Percentiles rank a stretch among this genome's conserved stretches.
phyloP scores from a whole-genome alignment of 495 filamentous ascomycete genomes.

The Penicillium diatomitis region DNA sequence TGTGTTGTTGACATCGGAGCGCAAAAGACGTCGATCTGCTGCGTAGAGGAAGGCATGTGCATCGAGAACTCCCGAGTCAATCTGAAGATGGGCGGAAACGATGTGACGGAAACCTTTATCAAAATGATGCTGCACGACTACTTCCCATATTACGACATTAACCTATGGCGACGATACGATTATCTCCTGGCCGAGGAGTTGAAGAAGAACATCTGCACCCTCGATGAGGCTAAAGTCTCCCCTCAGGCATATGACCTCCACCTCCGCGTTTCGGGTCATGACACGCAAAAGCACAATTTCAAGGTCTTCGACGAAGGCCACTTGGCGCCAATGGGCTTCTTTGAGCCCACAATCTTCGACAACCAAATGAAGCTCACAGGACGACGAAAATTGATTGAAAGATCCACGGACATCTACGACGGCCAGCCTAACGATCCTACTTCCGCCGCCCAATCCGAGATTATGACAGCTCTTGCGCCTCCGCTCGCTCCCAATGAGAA shows the following conservation, averaged over 20 bases:
- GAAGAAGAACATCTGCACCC: constrained; percentile 79
- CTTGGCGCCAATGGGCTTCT: constrained; percentile 82
- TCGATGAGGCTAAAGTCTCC: constrained; percentile 74
- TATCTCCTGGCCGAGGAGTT: constrained; percentile 90
- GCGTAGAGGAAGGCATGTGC: constrained; percentile 93
- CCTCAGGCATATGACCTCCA: constrained; percentile 81
- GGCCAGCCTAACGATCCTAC: constrained; percentile 79
- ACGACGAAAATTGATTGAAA: constrained; percentile 66
- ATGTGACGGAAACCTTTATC: constrained; percentile 88
- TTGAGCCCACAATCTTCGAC: constrained; percentile 79
- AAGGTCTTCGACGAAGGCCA: constrained; percentile 93
- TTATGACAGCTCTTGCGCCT: constrained; percentile 61
- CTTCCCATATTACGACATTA: constrained; percentile 90
- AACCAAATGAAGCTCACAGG: constrained; percentile 67
- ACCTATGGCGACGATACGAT: constrained; percentile 82
- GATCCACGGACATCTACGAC: constrained; percentile 90
- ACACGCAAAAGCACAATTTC: constrained; percentile 84
- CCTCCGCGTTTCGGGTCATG: constrained; percentile 75
- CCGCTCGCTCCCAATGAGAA: constrained; percentile 32
- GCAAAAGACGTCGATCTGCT: constrained; percentile 96
- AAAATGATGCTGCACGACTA: constrained; percentile 95
- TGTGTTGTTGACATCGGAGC: constrained; percentile 96
- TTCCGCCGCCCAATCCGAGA: constrained; percentile 74
- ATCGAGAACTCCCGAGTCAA: constrained; percentile 88
- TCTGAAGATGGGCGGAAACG: constrained; percentile 83